Percentiles rank a stretch among this genome's conserved stretches.
Evolutionary conservation across 495 filamentous ascomycete genomes (phyloP).

Genomic region (Apiosordaria backusii): DNA sequence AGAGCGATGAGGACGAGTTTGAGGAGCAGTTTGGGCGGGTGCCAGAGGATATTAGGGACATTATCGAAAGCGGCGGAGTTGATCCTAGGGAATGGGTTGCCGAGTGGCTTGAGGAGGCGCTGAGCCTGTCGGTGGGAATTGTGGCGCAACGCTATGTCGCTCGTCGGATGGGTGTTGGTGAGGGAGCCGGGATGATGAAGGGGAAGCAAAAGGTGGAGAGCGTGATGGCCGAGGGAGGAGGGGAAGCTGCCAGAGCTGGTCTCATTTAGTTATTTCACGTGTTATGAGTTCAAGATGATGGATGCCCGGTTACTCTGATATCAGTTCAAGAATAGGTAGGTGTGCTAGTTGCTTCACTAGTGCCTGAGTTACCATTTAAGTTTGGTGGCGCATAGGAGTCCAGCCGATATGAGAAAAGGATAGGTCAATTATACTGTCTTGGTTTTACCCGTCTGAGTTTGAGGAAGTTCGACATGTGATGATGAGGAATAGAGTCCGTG

Average conservation of each 20-base stretch:
- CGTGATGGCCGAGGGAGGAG: slow-evolving; percentile 66
- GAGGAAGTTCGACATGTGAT: background rate
- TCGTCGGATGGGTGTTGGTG: slow-evolving; percentile 90
- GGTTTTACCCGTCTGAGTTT: background rate
- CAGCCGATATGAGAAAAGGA: too few relatives aligned
- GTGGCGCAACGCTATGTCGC: slow-evolving; percentile 97
- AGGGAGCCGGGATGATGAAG: slow-evolving; percentile 67
- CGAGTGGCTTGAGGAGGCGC: slow-evolving; percentile 91
- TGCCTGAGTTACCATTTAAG: too few relatives aligned
- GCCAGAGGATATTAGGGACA: slow-evolving; percentile 82
- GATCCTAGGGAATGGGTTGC: slow-evolving; percentile 96
- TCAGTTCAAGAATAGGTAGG: background rate
- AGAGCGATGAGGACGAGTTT: slow-evolving; percentile 34
- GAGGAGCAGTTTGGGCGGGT: slow-evolving; percentile 38
- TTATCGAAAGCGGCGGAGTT: slow-evolving; percentile 82
- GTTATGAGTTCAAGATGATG: background rate
- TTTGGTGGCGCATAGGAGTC: too few relatives aligned
- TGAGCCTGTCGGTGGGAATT: slow-evolving; percentile 74
- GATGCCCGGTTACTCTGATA: background rate
- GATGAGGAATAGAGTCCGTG: background rate
- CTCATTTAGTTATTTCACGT: slow-evolving; percentile 29
- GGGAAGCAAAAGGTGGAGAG: slow-evolving; percentile 74
- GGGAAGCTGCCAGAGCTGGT: slow-evolving; percentile 76
- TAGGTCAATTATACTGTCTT: too few relatives aligned
- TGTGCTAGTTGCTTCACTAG: too few relatives aligned